Evolutionary conservation across 306 rosid genomes (phyloP), one percentile per base, ranked within the genome.

Genomic region (Cucurbita maxima): DNA sequence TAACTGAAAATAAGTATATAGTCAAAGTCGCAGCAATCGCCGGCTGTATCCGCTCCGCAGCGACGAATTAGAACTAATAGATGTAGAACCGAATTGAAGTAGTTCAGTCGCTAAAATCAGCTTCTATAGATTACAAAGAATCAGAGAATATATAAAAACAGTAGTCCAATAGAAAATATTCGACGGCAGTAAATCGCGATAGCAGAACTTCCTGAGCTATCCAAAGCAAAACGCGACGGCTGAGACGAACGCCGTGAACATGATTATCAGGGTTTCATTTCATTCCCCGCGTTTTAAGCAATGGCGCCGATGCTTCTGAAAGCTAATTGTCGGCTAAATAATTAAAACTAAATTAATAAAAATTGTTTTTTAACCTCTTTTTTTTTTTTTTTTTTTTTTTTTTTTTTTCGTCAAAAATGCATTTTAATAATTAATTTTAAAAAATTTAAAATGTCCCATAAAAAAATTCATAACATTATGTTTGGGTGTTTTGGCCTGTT

Each of bases 141-240:
- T 48, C 73, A 48, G 73, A 30, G 48, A 30, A 69, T 14, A 48
- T 14, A 48, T 8, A 14, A 13, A 25, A 19, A 1, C 4, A 45
- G 22, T 6, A 43, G 37, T 30, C 19, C 11, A 25, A 68, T 12
- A 68, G 73, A 68, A 45, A 13, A 20, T 56, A 68, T 68, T 68
- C 20, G 41, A 69, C 1, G 43, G 73, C 55, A 25, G 58, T 20
- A 4, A 4, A 69, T 22, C 5, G 16, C 30, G 8, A 4, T 51
- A 41, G 71, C 0, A n/a, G 50, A 62, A 62, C 48, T 40, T n/a
- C 5, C 4, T 63, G 22, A 47, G 22, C 44, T 69, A 47, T 69
- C 73, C 20, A 43, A 15, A 47, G 73, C 40, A 45, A 47, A 68
- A 68, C 73, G 73, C 55, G 58, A 48, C 73, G 22, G 73, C 73